Conservation (phyloP, 345 rosid genomes). For the Eucalyptus pauciflora region DNA sequence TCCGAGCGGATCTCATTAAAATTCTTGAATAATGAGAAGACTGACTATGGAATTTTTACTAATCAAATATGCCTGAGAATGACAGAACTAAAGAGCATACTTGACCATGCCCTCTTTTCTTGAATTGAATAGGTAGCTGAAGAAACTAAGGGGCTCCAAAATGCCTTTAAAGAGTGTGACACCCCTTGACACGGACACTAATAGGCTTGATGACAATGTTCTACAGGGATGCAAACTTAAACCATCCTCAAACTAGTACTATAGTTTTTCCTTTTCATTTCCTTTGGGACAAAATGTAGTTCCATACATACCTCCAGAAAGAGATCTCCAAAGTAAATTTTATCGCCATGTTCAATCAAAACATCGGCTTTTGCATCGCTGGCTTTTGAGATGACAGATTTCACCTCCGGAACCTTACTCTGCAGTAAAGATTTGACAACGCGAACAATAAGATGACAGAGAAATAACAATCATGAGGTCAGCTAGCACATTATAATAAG, state of each 20-base stretch:
- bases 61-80: not conserved
- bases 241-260: not conserved
- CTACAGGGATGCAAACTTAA: not conserved
- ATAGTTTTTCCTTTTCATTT: not conserved
- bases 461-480: not conserved
- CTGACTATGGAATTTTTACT: not conserved
- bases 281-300: not conserved
- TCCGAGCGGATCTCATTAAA: not conserved
- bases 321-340: slow-evolving; percentile 50
- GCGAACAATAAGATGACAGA: not conserved
- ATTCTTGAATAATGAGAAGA: not conserved
- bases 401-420: slow-evolving; percentile 50
- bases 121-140: not conserved
- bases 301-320: slow-evolving; percentile 47
- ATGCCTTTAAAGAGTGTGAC: not conserved
- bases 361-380: slow-evolving; percentile 78
- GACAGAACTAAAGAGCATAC: not conserved
- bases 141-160: not conserved
- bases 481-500: not conserved
- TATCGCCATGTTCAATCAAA: slow-evolving; percentile 60
- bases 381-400: slow-evolving; percentile 70
- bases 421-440: slow-evolving; percentile 4
- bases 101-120: not conserved
- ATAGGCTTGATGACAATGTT: not conserved
- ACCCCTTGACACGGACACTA: not conserved